These are phyloP conservation scores for Pichia sp. DNA, from an alignment of 1,139 yeast genomes.

Conservation along the genomic window DNA sequence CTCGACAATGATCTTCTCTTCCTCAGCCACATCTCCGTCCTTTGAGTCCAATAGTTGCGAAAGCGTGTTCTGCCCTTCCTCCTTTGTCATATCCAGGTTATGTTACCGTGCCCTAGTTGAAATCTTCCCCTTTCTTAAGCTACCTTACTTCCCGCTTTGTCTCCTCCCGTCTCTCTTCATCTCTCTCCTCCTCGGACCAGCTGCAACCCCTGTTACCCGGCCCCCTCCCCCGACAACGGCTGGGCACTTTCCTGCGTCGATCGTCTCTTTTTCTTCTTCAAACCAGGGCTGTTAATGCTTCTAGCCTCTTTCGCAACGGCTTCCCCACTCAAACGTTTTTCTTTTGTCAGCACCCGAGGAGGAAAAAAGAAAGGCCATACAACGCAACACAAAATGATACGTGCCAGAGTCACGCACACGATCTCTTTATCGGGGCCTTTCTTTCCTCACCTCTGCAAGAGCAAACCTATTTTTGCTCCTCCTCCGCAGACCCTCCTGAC, in stretches of 20 bases:
- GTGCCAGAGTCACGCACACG: not conserved
- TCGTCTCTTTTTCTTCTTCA: not conserved
- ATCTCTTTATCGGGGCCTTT: not conserved
- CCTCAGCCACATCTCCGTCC: constrained; percentile 15
- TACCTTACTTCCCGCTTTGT: not conserved
- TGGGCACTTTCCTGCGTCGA: not conserved
- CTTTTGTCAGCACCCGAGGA: not conserved
- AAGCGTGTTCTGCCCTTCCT: constrained; percentile 21
- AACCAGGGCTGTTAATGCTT: no score
- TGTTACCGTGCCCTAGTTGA: not conserved
- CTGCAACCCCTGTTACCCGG: constrained; percentile 3
- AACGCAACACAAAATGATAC: not conserved
- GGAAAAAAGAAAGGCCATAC: not conserved
- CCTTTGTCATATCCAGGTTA: not conserved
- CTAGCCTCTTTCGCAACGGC: no score
- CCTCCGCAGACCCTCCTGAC: no score
- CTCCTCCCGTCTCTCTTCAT: not conserved
- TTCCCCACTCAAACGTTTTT: not conserved
- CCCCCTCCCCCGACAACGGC: not conserved
- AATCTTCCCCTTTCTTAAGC: not conserved
- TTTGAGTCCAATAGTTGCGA: constrained; percentile 25
- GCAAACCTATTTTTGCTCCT: no score
- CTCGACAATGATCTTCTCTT: constrained; percentile 11
- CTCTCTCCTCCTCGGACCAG: not conserved
- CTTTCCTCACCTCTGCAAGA: no score